Evolutionary conservation across 2,329 filamentous ascomycete species (phyloP).

Genomic region (Acrodontium crateriforme): DNA sequence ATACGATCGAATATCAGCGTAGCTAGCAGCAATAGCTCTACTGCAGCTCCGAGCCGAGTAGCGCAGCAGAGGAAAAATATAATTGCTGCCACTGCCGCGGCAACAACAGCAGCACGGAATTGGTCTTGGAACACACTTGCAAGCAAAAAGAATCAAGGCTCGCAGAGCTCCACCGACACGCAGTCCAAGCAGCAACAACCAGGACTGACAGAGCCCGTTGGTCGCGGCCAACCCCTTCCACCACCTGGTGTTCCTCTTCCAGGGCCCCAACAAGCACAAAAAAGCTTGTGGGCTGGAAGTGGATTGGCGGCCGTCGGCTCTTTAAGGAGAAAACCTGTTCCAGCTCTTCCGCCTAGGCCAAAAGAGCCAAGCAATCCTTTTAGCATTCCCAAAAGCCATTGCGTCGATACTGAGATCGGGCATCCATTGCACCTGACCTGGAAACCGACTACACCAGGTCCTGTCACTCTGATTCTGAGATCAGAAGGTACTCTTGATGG

Average conservation of each 20-base stretch:
- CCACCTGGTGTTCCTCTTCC: conserved; percentile 70
- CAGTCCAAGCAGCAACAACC: background rate
- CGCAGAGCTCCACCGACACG: conserved; percentile 26
- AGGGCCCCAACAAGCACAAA: conserved; percentile 19
- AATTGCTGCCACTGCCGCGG: conserved; percentile 19
- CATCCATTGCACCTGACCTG: no score
- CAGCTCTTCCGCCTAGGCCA: conserved; percentile 4
- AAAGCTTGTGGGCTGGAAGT: no score
- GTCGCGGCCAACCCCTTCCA: conserved; percentile 66
- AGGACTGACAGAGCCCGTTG: conserved; percentile 49
- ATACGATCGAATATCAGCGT: no score
- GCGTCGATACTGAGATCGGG: no score
- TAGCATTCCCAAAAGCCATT: no score
- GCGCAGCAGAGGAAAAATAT: conserved; percentile 14
- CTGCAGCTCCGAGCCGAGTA: no score
- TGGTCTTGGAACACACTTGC: conserved; percentile 19
- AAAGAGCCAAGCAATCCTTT: no score
- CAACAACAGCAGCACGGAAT: conserved; percentile 18
- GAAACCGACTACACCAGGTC: no score
- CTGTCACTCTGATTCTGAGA: no score
- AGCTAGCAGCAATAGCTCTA: no score
- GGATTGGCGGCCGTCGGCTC: conserved; percentile 2
- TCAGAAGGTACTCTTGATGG: no score
- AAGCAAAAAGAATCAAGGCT: conserved; percentile 31
- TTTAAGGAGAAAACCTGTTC: conserved; percentile 16